Base-by-base conservation (phyloP, 2,329 filamentous ascomycete genomes). In the Cladophialophora bantiana region DNA sequence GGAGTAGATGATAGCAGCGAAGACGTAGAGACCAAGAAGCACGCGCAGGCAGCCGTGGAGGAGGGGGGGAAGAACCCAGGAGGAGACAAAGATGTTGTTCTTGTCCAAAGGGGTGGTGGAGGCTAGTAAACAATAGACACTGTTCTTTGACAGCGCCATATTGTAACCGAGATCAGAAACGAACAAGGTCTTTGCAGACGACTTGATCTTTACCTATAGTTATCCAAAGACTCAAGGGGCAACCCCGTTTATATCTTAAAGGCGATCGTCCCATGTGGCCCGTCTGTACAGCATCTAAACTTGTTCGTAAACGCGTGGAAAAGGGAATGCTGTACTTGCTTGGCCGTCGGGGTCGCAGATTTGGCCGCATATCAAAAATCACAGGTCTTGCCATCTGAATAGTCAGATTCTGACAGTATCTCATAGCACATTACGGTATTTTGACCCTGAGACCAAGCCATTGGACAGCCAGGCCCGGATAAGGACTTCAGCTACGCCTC, bases 1-100 rank as follows among this genome's bases (percentile, higher is more conserved):
- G 26, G 54, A 59, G 54, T 55, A 64, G 38, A 65, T 26, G 35
- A 65, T 65, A 15, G 7, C 34, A n/a, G 26, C 26, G 18, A 60
- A 60, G 26, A 15, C 9, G 20, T 60, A 60, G 20, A 50, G 31
- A 26, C 40, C 38, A 18, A 50, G 32, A 15, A 60, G 45, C 20
- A 50, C 20, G 38, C 40, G 40, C 20, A 50, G 38, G 48, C 20
- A 34, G 31, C 40, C 26, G 45, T 32, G 57, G 31, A 26, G 12
- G 26, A 50, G 26, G 13, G 57, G 31, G 26, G 40, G 32, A 20
- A 35, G 40, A 52, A 15, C 57, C n/a, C 40, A 60, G n/a, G 57
- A 60, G 40, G 57, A 34, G 40, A 59, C 57, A 26, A 59, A 59
- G 35, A 6, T 45, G 38, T 56, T 6, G 6, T 40, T 40, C 34